phyloP scores from a whole-genome alignment of 805 yeast genomes.

The Priceomyces fermenticarens region DNA sequence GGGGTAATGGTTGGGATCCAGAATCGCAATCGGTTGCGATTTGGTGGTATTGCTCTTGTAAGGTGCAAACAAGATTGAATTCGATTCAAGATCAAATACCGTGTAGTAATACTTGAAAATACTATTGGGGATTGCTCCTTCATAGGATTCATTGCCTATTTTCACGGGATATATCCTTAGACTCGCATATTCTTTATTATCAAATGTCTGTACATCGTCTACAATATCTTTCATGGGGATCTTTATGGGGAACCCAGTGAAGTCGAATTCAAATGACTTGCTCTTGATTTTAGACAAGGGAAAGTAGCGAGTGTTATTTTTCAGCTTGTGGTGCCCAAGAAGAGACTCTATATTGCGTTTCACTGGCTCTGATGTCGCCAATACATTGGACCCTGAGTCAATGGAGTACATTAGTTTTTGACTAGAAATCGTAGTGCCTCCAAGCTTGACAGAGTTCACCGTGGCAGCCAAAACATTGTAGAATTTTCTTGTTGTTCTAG shows the following conservation, averaged over 20 bases:
- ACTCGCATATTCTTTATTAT: slow-evolving; percentile 10
- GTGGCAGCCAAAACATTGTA: slow-evolving; percentile 11
- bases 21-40: slow-evolving; percentile 5
- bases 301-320: slow-evolving; percentile 7
- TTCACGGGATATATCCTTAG: slow-evolving; percentile 9
- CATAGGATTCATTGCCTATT: slow-evolving; percentile 11
- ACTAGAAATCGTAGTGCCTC: slow-evolving; percentile 7
- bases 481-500: slow-evolving; percentile 4
- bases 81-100: slow-evolving; percentile 15
- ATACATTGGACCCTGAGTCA: slow-evolving; percentile 15
- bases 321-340: slow-evolving; percentile 6
- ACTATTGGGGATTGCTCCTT: slow-evolving; percentile 15
- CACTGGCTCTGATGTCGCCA: slow-evolving; percentile 13
- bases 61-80: slow-evolving; percentile 13
- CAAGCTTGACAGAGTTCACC: slow-evolving; percentile 9
- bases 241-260: slow-evolving; percentile 10
- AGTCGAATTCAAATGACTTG: slow-evolving; percentile 5
- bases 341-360: slow-evolving; percentile 10
- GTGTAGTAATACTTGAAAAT: slow-evolving; percentile 14
- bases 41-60: slow-evolving; percentile 2
- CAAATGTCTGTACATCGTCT: slow-evolving; percentile 6
- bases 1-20: slow-evolving; percentile 8
- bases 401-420: slow-evolving; percentile 13
- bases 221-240: slow-evolving; percentile 12
- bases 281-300: slow-evolving; percentile 3